Conservation (phyloP, 2,329 filamentous ascomycete genomes). For the Onygenales sp. region DNA sequence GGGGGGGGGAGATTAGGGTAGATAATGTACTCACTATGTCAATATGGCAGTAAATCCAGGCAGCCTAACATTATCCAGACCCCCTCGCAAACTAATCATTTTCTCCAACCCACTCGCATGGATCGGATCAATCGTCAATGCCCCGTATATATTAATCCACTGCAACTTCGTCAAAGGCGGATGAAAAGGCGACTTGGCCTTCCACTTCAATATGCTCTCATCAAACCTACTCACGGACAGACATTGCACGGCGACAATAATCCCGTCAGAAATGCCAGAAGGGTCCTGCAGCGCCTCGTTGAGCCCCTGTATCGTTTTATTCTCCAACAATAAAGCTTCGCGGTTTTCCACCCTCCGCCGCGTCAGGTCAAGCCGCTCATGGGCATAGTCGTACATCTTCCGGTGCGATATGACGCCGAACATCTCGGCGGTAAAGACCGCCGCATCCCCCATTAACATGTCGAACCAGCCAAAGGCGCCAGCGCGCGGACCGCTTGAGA, state of each 20-base stretch:
- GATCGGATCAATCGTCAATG: slow-evolving; percentile 7
- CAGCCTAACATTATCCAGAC: slow-evolving; percentile 22
- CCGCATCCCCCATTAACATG: neutral
- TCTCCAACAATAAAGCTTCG: neutral
- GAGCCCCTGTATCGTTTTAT: neutral
- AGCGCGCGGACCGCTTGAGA: neutral
- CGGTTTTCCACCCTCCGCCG: neutral
- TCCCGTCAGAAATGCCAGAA: slow-evolving; percentile 6
- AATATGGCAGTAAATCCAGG: slow-evolving; percentile 25
- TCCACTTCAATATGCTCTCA: neutral
- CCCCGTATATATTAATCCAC: slow-evolving; percentile 13
- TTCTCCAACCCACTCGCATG: slow-evolving; percentile 8
- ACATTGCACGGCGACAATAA: slow-evolving; percentile 3
- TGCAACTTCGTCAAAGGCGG: slow-evolving; percentile 11
- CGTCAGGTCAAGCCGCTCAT: neutral
- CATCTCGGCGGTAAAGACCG: neutral
- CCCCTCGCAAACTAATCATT: slow-evolving; percentile 24
- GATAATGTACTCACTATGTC: slow-evolving; percentile 18
- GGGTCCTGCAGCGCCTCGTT: slow-evolving; percentile 6
- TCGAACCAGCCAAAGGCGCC: neutral
- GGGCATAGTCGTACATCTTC: neutral
- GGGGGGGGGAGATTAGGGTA: neutral
- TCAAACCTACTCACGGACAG: neutral
- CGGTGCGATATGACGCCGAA: neutral
- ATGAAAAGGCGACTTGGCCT: slow-evolving; percentile 5